Evolutionary conservation across 495 filamentous ascomycete species (phyloP).

Genomic region (Echria macrotheca): DNA sequence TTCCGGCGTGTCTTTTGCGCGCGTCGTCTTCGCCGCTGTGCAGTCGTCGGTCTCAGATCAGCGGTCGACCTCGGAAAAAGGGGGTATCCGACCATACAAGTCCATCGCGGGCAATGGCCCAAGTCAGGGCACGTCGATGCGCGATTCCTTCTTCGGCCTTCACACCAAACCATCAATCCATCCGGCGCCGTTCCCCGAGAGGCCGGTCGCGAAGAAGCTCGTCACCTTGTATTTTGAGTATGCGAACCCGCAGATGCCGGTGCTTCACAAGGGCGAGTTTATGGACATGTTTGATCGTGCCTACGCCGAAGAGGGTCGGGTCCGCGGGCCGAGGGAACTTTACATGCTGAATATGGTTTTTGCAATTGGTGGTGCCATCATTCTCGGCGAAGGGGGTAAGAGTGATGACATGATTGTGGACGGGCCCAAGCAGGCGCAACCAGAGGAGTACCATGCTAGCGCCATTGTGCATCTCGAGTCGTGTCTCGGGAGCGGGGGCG

Average conservation of each 20-base stretch:
- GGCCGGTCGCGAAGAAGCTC: conserved; percentile 62
- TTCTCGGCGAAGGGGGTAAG: conserved; percentile 57
- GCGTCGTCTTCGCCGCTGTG: conserved; percentile 90
- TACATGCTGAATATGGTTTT: conserved; percentile 98
- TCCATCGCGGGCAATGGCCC: conserved; percentile 26
- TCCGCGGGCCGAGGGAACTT: conserved; percentile 72
- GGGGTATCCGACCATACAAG: conserved; percentile 39
- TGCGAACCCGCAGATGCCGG: conserved; percentile 91
- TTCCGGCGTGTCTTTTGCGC: conserved; percentile 89
- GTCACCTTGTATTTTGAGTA: conserved; percentile 88
- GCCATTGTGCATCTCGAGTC: conserved; percentile 87
- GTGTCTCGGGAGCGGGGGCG: conserved; percentile 73
- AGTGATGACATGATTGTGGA: conserved; percentile 16
- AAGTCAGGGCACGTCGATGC: conserved; percentile 65
- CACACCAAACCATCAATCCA: conserved; percentile 84
- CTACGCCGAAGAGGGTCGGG: conserved; percentile 62
- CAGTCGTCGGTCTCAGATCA: conserved; percentile 78
- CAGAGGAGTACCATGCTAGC: conserved; percentile 93
- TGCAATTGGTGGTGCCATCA: conserved; percentile 90
- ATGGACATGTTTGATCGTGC: conserved; percentile 75
- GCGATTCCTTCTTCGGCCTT: conserved; percentile 91
- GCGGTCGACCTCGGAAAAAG: conserved; percentile 49
- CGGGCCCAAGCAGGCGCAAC: conserved; percentile 62
- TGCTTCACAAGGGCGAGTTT: conserved; percentile 83
- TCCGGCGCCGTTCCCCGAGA: conserved; percentile 78